These are phyloP conservation scores for Curvularia hawaiiensis DNA, from an alignment of 2,329 filamentous ascomycete species.

Conservation along the genomic window DNA sequence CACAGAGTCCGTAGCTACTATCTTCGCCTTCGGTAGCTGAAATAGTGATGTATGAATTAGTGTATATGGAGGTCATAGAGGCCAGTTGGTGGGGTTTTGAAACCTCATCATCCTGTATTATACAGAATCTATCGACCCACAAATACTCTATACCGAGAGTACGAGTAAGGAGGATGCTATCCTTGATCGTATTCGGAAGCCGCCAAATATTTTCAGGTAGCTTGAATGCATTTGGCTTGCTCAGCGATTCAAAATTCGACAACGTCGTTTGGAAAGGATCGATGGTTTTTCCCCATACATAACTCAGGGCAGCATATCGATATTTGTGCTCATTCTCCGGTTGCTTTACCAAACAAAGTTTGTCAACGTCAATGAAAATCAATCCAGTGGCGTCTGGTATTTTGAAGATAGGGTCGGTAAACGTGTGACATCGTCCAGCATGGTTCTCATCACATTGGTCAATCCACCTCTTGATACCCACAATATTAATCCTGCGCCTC, in stretches of 20 bases:
- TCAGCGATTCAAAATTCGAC: neutral
- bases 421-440: neutral
- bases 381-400: neutral
- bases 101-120: neutral
- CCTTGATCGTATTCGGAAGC: neutral
- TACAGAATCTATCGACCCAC: slow-evolving; percentile 1
- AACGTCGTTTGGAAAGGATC: neutral
- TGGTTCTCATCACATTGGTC: neutral
- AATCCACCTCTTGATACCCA: neutral
- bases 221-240: neutral
- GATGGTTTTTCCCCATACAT: neutral
- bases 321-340: neutral
- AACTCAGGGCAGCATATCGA: neutral
- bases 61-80: neutral
- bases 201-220: neutral
- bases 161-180: neutral
- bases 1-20: neutral
- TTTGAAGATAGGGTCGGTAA: neutral
- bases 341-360: neutral
- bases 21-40: neutral
- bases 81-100: neutral
- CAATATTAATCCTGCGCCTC: neutral
- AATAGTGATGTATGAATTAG: neutral
- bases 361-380: neutral
- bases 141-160: neutral